These are phyloP conservation scores for Irpex sp. DNA, from an alignment of 1,284 basidiomycete species.

Conservation along the genomic window DNA sequence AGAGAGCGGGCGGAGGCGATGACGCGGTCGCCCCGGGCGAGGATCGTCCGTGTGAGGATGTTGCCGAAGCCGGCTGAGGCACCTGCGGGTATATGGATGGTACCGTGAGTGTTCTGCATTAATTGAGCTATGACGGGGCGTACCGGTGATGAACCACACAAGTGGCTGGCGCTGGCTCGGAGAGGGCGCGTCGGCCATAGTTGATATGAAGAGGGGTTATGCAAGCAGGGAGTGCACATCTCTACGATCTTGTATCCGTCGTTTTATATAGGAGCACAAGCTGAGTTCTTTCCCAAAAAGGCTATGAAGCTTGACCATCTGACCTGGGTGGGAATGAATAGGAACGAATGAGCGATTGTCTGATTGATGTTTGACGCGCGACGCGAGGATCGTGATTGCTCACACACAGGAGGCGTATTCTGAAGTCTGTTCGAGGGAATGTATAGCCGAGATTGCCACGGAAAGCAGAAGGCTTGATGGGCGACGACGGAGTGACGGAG, in stretches of 20 bases:
- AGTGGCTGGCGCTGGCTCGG: neutral
- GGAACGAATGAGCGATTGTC: too few species aligned
- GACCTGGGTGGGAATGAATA: neutral
- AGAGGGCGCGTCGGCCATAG: neutral
- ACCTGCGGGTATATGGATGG: conserved; percentile 8
- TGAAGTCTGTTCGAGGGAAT: too few species aligned
- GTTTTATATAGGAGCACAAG: neutral
- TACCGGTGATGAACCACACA: conserved; percentile 14
- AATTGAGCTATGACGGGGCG: neutral
- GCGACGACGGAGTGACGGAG: too few species aligned
- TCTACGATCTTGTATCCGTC: neutral
- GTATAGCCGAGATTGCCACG: too few species aligned
- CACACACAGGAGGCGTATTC: too few species aligned
- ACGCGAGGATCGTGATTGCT: too few species aligned
- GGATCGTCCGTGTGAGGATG: conserved; percentile 23
- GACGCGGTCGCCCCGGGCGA: conserved; percentile 28
- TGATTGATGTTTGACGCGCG: too few species aligned
- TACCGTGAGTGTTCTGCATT: neutral
- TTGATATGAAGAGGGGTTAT: too few species aligned
- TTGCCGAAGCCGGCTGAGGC: conserved; percentile 29
- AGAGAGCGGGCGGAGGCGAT: conserved; percentile 25
- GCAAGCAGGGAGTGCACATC: too few species aligned
- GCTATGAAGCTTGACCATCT: neutral
- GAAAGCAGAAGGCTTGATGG: too few species aligned
- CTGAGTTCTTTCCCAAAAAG: neutral